Base-by-base conservation (phyloP, 2,329 filamentous ascomycete species). In the Keithomyces neogunnii region DNA sequence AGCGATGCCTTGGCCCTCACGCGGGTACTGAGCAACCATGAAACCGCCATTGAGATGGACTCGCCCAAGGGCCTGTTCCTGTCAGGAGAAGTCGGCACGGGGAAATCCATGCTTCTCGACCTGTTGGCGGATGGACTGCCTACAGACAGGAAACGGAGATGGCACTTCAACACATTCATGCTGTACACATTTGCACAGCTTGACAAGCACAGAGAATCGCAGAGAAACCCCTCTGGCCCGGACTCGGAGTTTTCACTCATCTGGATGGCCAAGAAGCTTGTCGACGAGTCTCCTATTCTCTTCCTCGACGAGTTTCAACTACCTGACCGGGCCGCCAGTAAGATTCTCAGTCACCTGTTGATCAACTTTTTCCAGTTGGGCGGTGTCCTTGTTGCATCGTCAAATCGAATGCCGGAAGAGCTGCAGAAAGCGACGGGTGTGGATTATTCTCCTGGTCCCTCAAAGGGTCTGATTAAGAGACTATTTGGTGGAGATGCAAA, bases 141-240 rank as follows among this genome's bases (percentile, higher is more conserved):
- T 1, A 89, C 82, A 13, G 72, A 75, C 44, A 84, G 82, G 60
- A 92, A 92, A 70, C 75, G 78, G 58, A 74, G 87, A 53, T 90
- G 85, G 82, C 88, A 92, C 63, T 93, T 90, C 68, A 89, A 89
- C 63, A 89, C 86, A 0, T 93, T 93, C 60, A 93, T 93, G 86
- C 73, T 92, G 7, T 84, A 91, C 57, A 83, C 81, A 0, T 76
- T 91, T 45, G 84, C 86, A 1, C 82, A 84, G 48, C 72, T 93
- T 1, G 88, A 92, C 59, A 71, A 76, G 10, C 76, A 87, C 44
- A 74, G 88, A 59, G 73, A 70, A 52, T 58, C 64, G 4, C 59
- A 62, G 1, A 56, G 59, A 2, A 52, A 57, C 11, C 31, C 49
- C 3, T 6, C 51, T 6, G 49, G 36, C 57, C 11, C 55, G 49